Evolutionary conservation across 805 yeast genomes (phyloP), one percentile per base, ranked within the genome.

Genomic region (Myxozyma melibiosi): DNA sequence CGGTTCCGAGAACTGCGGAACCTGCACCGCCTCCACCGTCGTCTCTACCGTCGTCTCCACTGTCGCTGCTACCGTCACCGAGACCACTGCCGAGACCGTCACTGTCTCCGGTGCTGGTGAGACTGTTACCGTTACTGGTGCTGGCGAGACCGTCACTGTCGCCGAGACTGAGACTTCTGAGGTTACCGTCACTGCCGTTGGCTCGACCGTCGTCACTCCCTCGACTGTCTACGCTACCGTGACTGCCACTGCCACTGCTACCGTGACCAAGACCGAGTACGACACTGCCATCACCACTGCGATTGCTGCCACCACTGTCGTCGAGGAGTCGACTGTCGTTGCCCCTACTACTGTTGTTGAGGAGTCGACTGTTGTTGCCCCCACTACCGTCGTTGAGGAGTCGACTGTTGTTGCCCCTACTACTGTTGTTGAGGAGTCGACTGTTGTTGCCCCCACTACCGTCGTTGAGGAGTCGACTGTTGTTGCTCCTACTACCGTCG

Each of bases 171-270:
- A 53, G 47, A 39, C 64, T 28, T 16, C 37, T 6, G 51, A 33
- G 34, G 51, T 43, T n/a, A 57, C 58, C 27, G 56, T 55, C 38
- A 48, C 65, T 27, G 55, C 63, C 9, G 53, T 60, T 43, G 48
- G 61, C 51, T 48, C 55, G 25, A 41, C 60, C 24, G 38, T 57
- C 49, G 51, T 57, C 37, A 44, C 57, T 25, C 51, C 61, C 4
- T 34, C 52, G 8, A 50, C 63, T 33, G 49, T 61, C 28, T 51
- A 45, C 49, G 51, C 18, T 14, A 61, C 65, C 25, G 51, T 49
- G 44, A 55, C 51, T 14, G 53, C 41, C 39, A 31, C 61, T 28
- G 57, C 58, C 24, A 61, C 62, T 27, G 42, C 44, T 33, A 27
- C 51, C 40, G 53, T 20, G 27, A 60, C 58, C 34, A 51, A 16